Percentiles rank a stretch among this genome's conserved stretches.
Evolutionary conservation across 306 rosid genomes (phyloP).

Genomic region (Potentilla sterilis): DNA sequence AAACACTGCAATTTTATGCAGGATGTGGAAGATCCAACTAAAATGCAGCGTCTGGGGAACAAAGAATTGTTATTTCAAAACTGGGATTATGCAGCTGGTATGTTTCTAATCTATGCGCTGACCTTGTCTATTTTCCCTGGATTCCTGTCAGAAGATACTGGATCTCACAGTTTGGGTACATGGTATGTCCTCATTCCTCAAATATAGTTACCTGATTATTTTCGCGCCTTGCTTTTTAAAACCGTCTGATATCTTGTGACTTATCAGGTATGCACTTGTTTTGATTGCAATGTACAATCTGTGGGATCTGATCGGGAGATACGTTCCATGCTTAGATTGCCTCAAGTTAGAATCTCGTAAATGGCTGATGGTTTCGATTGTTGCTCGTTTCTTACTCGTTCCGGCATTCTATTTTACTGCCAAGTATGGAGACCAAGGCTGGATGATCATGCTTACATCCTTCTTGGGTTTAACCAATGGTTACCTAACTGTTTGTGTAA

Average conservation of each 20-base stretch:
- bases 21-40: conserved; percentile 42
- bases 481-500: conserved; percentile 76
- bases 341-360: conserved; percentile 64
- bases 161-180: conserved; percentile 66
- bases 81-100: conserved; percentile 68
- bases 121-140: conserved; percentile 88
- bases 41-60: conserved; percentile 50
- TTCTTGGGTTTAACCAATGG: conserved; percentile 79
- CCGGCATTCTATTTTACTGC: conserved; percentile 88
- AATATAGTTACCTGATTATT: not conserved
- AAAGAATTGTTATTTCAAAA: conserved; percentile 61
- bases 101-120: conserved; percentile 55
- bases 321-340: conserved; percentile 54
- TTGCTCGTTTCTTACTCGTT: conserved; percentile 56
- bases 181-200: conserved; percentile 46
- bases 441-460: conserved; percentile 83
- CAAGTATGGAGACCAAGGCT: conserved; percentile 71
- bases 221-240: not conserved
- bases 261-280: conserved; percentile 76
- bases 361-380: conserved; percentile 32
- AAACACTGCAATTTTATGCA: conserved; percentile 21
- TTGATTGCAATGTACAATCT: conserved; percentile 70
- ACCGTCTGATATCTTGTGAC: not conserved
- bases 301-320: conserved; percentile 78
- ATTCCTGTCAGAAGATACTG: conserved; percentile 89